A percentile compares a stretch with the other conserved stretches of the same genome.
Evolutionary conservation across 2,329 filamentous ascomycete genomes (phyloP).

Genomic region (Fusarium sp.): DNA sequence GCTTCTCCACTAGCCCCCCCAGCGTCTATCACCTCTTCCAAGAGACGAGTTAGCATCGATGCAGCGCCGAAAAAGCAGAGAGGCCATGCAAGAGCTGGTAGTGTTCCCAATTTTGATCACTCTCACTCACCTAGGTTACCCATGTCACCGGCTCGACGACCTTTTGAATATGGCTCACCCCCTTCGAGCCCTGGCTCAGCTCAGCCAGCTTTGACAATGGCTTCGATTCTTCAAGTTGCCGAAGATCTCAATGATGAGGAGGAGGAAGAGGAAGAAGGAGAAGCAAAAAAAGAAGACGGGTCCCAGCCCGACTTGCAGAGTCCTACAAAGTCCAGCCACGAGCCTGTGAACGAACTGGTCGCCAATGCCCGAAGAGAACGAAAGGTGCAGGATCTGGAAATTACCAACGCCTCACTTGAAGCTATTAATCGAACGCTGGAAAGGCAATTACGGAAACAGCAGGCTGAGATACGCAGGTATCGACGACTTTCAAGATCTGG

Average conservation of each 20-base stretch:
- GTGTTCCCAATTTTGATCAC: slow-evolving; percentile 51
- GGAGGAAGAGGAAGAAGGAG: slow-evolving; percentile 48
- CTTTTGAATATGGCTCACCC: slow-evolving; percentile 53
- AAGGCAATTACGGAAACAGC: slow-evolving; percentile 90
- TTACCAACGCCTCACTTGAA: slow-evolving; percentile 92
- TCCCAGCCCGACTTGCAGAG: slow-evolving; percentile 58
- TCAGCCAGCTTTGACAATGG: slow-evolving; percentile 59
- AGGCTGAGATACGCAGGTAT: slow-evolving; percentile 85
- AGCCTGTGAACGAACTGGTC: slow-evolving; percentile 78
- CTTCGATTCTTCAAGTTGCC: slow-evolving; percentile 65
- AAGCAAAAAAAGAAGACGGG: slow-evolving; percentile 44
- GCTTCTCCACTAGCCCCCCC: slow-evolving; percentile 51
- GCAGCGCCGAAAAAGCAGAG: slow-evolving; percentile 49
- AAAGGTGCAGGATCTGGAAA: slow-evolving; percentile 95
- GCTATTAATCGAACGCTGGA: slow-evolving; percentile 96
- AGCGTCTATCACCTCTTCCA: slow-evolving; percentile 44
- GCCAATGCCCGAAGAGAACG: slow-evolving; percentile 90
- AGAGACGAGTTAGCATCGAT: slow-evolving; percentile 57
- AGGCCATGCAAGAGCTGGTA: slow-evolving; percentile 56
- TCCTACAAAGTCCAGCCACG: slow-evolving; percentile 65
- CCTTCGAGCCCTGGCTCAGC: slow-evolving; percentile 46
- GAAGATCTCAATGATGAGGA: slow-evolving; percentile 59
- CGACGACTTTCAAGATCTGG: slow-evolving; percentile 87
- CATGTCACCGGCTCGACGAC: slow-evolving; percentile 45
- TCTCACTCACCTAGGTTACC: slow-evolving; percentile 49